phyloP scores from a whole-genome alignment of 306 rosid species.

The Prunus dulcis region DNA sequence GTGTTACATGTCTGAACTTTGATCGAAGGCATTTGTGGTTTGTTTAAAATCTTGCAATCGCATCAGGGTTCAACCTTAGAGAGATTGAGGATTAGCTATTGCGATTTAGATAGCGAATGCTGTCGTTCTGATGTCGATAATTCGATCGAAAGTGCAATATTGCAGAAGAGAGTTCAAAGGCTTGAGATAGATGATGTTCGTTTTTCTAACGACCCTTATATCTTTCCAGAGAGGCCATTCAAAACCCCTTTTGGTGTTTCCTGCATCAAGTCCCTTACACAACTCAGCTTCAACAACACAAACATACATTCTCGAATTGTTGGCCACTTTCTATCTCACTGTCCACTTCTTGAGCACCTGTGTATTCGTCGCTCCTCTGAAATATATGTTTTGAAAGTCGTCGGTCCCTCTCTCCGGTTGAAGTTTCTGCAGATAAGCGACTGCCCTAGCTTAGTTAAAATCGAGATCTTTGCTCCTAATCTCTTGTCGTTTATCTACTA shows the following conservation, averaged over 20 bases:
- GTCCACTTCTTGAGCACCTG: slow-evolving; percentile 1
- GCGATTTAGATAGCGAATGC: no score
- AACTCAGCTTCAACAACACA: neutral
- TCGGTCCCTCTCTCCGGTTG: neutral
- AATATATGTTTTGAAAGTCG: neutral
- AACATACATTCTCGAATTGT: neutral
- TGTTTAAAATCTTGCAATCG: no score
- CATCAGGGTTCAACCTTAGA: no score
- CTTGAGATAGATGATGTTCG: neutral
- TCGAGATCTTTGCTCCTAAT: slow-evolving; percentile 1
- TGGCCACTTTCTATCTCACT: neutral
- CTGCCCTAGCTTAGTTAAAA: neutral
- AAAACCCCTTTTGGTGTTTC: neutral
- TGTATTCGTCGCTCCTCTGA: neutral
- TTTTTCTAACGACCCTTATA: no score
- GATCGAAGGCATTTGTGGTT: no score
- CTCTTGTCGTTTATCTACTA: neutral
- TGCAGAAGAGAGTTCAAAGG: neutral
- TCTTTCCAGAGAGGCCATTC: neutral
- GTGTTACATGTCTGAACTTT: no score
- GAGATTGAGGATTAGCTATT: no score
- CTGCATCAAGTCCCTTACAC: neutral
- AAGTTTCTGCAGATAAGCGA: neutral
- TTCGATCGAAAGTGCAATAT: no score
- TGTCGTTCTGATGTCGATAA: no score